Evolutionary conservation across 345 rosid genomes (phyloP), one percentile per base, ranked within the genome.

Genomic region (Noccaea caerulescens): DNA sequence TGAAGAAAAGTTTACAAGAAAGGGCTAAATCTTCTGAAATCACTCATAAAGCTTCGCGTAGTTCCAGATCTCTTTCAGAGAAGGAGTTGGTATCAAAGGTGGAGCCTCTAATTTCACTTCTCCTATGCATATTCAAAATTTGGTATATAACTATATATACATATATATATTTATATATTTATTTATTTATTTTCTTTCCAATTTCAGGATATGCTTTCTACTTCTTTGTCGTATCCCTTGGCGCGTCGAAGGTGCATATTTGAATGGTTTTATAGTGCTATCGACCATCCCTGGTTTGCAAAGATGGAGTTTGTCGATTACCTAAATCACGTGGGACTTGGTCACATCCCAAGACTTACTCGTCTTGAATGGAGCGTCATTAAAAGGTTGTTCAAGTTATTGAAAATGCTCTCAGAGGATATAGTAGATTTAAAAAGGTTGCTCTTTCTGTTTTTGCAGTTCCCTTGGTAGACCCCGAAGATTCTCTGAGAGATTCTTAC

Each of bases 281-380:
- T 92, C 44, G 99, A 95, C 80, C 89, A 87, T 57, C 92, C 94
- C 34, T 95, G 99, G 99, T 95, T 95, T 85, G 93, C 96, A 46
- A 95, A 87, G 75, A 88, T 82, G 84, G 99, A 95, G 85, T 95
- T 95, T 80, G 87, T 85, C 33, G 97, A 90, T 74, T 95, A 95
- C 79, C 77, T 95, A 72, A 82, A 87, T 82, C 99, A 95, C 69
- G 98, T 90, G 42, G 93, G 99, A 62, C 88, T 95, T 72, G 97
- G 94, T 59, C 96, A 92, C 80, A 84, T 92, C 76, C 96, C 98
- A 42, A 83, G 96, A 73, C 87, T 95, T 80, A 88, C 98, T 62
- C 96, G 88, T 68, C 85, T 95, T 66, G 99, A 92, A 81, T 95
- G 98, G 99, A 93, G 96, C 72, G 99, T 95, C 75, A 86, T 95